A percentile compares a stretch with the other conserved stretches of the same genome.
Conservation (phyloP, 805 yeast species). For the Candida ponderosae region DNA sequence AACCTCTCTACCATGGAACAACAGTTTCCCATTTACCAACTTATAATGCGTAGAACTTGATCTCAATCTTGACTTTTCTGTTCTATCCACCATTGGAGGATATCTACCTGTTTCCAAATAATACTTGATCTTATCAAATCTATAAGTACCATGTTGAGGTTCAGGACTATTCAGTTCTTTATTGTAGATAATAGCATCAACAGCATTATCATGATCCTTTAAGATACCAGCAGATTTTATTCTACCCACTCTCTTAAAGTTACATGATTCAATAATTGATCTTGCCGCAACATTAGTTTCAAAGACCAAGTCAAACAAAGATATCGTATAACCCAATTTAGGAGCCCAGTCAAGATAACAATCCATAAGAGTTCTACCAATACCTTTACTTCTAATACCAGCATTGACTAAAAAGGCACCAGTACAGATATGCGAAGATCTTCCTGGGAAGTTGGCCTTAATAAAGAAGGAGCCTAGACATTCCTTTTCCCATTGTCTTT, state of each 20-base stretch:
- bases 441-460: constrained; percentile 86
- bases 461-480: constrained; percentile 84
- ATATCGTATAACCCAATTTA: constrained; percentile 75
- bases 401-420: constrained; percentile 87
- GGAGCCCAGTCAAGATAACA: constrained; percentile 91
- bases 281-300: constrained; percentile 84
- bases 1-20: constrained; percentile 78
- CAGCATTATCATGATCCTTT: constrained; percentile 77
- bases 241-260: constrained; percentile 73
- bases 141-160: constrained; percentile 47
- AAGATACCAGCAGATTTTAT: constrained; percentile 84
- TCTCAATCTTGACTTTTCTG: constrained; percentile 82
- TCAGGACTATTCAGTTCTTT: constrained; percentile 60
- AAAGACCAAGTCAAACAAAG: constrained; percentile 78
- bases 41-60: constrained; percentile 74
- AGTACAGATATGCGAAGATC: constrained; percentile 89
- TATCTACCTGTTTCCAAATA: constrained; percentile 81
- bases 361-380: constrained; percentile 79
- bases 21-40: constrained; percentile 61
- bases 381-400: constrained; percentile 86
- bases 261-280: constrained; percentile 65
- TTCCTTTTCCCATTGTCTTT: constrained; percentile 83
- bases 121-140: constrained; percentile 66
- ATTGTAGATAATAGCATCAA: constrained; percentile 83
- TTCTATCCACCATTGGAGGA: constrained; percentile 75